phyloP scores from a whole-genome alignment of 495 filamentous ascomycete species.

The Polyplosphaeria fusca region DNA sequence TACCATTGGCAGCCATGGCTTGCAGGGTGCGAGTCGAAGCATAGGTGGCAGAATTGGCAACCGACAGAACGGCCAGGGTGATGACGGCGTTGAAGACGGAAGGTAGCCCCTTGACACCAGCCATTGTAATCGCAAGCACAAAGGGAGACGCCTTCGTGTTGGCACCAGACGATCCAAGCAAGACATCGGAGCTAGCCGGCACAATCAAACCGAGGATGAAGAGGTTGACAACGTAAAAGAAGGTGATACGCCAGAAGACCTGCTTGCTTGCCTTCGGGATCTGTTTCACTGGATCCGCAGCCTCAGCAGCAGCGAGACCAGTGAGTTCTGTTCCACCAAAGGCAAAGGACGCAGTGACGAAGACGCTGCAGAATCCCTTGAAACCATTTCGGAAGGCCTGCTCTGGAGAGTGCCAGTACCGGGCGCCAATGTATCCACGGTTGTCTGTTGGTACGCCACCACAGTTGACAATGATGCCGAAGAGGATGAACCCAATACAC shows the following conservation, averaged over 20 bases:
- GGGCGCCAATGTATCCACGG: slow-evolving; percentile 41
- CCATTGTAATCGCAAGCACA: slow-evolving; percentile 65
- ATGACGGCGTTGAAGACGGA: slow-evolving; percentile 75
- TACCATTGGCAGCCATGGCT: slow-evolving; percentile 37
- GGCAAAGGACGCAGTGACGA: slow-evolving; percentile 67
- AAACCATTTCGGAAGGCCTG: slow-evolving; percentile 64
- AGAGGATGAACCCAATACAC: slow-evolving; percentile 47
- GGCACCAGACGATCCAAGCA: slow-evolving; percentile 47
- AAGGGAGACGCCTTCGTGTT: slow-evolving; percentile 67
- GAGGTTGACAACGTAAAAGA: slow-evolving; percentile 72
- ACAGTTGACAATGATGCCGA: slow-evolving; percentile 37
- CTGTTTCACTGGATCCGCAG: slow-evolving; percentile 42
- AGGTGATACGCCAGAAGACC: slow-evolving; percentile 46
- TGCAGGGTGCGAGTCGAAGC: slow-evolving; percentile 40
- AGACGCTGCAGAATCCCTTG: slow-evolving; percentile 65
- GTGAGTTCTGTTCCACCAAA: slow-evolving; percentile 60
- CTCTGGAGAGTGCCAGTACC: slow-evolving; percentile 53
- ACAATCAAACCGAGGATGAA: slow-evolving; percentile 73
- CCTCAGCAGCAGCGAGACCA: slow-evolving; percentile 50
- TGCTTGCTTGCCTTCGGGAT: slow-evolving; percentile 32
- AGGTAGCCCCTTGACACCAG: slow-evolving; percentile 62
- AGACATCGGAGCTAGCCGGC: slow-evolving; percentile 49
- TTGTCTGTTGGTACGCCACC: slow-evolving; percentile 41
- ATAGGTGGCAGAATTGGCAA: slow-evolving; percentile 41
- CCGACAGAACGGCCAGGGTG: slow-evolving; percentile 60